Conservation (phyloP, 768 basidiomycete species). For the Russula virescens region DNA sequence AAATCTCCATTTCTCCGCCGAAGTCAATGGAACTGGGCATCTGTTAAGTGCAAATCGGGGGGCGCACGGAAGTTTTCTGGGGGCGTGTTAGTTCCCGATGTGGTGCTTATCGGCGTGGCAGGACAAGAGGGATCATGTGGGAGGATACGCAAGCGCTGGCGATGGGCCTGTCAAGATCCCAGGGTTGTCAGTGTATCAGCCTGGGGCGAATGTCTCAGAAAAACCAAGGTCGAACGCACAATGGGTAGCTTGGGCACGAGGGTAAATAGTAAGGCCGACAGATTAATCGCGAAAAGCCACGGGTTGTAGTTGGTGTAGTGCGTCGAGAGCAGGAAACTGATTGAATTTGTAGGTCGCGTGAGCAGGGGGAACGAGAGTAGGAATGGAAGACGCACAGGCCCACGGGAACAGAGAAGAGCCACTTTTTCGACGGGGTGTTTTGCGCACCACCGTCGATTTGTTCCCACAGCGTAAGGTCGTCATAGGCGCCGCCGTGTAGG, state of each 20-base stretch:
- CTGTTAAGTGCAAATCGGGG: conserved; percentile 38
- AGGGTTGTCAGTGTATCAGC: background rate
- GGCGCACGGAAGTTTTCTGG: conserved; percentile 24
- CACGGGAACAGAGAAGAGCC: conserved; percentile 87
- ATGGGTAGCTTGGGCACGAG: conserved; percentile 95
- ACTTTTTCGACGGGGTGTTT: conserved; percentile 97
- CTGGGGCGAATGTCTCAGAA: too few species aligned
- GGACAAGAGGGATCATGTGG: conserved; percentile 57
- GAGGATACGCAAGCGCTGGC: conserved; percentile 76
- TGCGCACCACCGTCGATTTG: conserved; percentile 99
- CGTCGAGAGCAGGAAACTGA: conserved; percentile 86
- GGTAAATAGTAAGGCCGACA: conserved; percentile 72
- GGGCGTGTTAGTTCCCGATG: conserved; percentile 44
- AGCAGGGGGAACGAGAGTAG: conserved; percentile 6
- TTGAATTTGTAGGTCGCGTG: conserved; percentile 16
- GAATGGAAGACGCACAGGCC: conserved; percentile 56
- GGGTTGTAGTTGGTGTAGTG: conserved; percentile 98
- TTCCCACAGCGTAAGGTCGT: conserved; percentile 97
- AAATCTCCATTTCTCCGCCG: background rate
- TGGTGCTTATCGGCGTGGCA: conserved; percentile 57
- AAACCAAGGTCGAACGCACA: conserved; percentile 40
- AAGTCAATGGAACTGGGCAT: conserved; percentile 40
- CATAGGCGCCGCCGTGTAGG: conserved; percentile 88
- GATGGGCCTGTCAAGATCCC: conserved; percentile 53
- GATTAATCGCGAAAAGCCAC: conserved; percentile 87